Percentiles rank a stretch among this genome's conserved stretches.
phyloP scores from a whole-genome alignment of 78 protist genomes.

The Mastigamoeba balamuthi region DNA sequence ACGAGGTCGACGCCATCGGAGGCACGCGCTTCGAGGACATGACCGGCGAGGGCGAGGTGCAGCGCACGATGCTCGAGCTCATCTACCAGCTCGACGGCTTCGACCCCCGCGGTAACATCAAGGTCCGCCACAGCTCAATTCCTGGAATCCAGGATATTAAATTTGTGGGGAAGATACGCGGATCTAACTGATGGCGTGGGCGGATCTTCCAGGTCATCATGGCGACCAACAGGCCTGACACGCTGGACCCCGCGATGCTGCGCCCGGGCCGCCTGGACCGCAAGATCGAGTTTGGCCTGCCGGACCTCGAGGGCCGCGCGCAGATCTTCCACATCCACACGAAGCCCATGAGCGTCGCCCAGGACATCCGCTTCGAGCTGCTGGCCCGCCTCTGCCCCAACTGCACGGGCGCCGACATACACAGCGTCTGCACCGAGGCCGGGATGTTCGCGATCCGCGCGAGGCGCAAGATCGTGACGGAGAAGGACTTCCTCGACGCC shows the following conservation, averaged over 20 bases:
- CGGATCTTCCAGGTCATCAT: too few relatives aligned
- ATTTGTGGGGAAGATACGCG: too few relatives aligned
- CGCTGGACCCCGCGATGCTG: constrained; percentile 97
- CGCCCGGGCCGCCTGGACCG: constrained; percentile 98
- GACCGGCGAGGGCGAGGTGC: constrained; percentile 98
- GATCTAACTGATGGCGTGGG: too few relatives aligned
- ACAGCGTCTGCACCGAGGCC: constrained; percentile 77
- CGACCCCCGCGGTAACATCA: constrained; percentile 98
- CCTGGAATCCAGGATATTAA: too few relatives aligned
- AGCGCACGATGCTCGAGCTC: constrained; percentile 98
- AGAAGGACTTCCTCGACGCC: constrained; percentile 97
- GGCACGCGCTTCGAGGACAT: constrained; percentile 92
- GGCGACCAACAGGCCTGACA: constrained; percentile 98
- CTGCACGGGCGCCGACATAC: constrained; percentile 82
- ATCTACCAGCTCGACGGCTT: constrained; percentile 99
- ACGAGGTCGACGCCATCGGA: constrained; percentile 99
- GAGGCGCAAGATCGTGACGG: constrained; percentile 79
- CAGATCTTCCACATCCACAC: constrained; percentile 88
- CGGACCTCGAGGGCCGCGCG: constrained; percentile 93
- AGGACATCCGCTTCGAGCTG: constrained; percentile 94
- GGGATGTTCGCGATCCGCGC: constrained; percentile 86
- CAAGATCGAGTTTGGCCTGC: constrained; percentile 94
- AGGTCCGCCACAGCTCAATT: too few relatives aligned
- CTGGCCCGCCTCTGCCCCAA: constrained; percentile 98
- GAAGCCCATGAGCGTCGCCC: constrained; percentile 72